phyloP scores from a whole-genome alignment of 108 stramenopile genomes.

The Cyclostephanos tholiformis region DNA sequence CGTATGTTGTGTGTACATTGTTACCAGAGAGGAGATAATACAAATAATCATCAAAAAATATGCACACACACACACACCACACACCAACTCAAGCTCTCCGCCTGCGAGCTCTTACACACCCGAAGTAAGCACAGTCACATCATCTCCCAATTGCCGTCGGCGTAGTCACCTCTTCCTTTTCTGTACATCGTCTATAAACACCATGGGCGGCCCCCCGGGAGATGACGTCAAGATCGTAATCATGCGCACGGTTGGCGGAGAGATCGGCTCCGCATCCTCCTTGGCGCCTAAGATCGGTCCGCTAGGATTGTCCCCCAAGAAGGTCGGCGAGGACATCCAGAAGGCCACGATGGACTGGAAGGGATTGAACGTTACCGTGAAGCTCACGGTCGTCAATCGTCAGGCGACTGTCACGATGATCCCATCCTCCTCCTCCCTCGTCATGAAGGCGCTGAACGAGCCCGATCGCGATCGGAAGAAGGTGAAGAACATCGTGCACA shows the following conservation, averaged over 20 bases:
- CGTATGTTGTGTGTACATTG: no score
- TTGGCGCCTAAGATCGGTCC: conserved; percentile 99
- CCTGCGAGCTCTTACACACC: neutral
- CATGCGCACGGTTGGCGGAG: conserved; percentile 99
- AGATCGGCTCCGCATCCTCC: conserved; percentile 96
- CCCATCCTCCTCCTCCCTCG: conserved; percentile 96
- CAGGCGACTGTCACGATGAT: conserved; percentile 98
- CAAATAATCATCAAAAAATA: neutral
- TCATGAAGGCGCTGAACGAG: conserved; percentile 99
- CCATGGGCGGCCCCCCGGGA: conserved; percentile 94
- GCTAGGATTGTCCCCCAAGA: conserved; percentile 99
- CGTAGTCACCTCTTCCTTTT: conserved; percentile 55
- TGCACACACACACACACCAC: conserved; percentile 25
- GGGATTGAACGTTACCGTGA: conserved; percentile 99
- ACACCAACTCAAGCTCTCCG: neutral
- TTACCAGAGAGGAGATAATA: no score
- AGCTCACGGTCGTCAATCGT: conserved; percentile 99
- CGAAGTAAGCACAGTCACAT: conserved; percentile 2
- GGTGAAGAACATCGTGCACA: conserved; percentile 99
- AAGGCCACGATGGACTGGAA: conserved; percentile 99
- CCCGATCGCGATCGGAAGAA: conserved; percentile 99
- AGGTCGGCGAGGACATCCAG: conserved; percentile 99
- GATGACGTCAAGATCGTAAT: conserved; percentile 96
- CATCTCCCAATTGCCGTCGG: conserved; percentile 38
- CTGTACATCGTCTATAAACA: conserved; percentile 95